Evolutionary conservation across 83 land plant species (phyloP).

Genomic region (Diphasiastrum complanatum): DNA sequence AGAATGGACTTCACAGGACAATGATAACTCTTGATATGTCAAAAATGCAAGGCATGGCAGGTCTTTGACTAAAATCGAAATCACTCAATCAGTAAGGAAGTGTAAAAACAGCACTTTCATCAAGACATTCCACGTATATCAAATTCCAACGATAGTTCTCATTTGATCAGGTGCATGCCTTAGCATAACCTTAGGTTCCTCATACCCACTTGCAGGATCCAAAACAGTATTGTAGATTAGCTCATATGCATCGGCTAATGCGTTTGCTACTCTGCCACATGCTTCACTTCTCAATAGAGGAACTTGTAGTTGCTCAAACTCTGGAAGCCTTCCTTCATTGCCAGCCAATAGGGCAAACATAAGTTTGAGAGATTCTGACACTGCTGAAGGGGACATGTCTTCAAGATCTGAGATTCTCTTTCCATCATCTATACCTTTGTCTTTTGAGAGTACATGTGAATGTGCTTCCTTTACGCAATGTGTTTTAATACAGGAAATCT

Average conservation of each 20-base stretch:
- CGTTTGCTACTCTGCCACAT: constrained; percentile 52
- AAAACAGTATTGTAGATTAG: constrained; percentile 54
- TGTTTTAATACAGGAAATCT: constrained; percentile 51
- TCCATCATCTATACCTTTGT: constrained; percentile 23
- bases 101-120: no score
- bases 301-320: constrained; percentile 81
- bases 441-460: constrained; percentile 22
- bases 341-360: constrained; percentile 73
- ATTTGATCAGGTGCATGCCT: constrained; percentile 87
- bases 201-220: constrained; percentile 61
- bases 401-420: constrained; percentile 52
- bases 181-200: constrained; percentile 64
- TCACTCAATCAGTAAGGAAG: no score
- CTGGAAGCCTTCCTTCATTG: constrained; percentile 71
- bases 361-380: constrained; percentile 57
- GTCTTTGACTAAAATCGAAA: no score
- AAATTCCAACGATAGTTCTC: constrained; percentile 77
- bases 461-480: constrained; percentile 14
- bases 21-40: no score
- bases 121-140: no score
- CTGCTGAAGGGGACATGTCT: constrained; percentile 50
- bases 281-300: constrained; percentile 76
- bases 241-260: constrained; percentile 68
- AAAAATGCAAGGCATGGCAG: no score
- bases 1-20: no score